A percentile compares a stretch with the other conserved stretches of the same genome.
Conservation (phyloP, 2,329 filamentous ascomycete genomes). For the Aspergillus sp. region DNA sequence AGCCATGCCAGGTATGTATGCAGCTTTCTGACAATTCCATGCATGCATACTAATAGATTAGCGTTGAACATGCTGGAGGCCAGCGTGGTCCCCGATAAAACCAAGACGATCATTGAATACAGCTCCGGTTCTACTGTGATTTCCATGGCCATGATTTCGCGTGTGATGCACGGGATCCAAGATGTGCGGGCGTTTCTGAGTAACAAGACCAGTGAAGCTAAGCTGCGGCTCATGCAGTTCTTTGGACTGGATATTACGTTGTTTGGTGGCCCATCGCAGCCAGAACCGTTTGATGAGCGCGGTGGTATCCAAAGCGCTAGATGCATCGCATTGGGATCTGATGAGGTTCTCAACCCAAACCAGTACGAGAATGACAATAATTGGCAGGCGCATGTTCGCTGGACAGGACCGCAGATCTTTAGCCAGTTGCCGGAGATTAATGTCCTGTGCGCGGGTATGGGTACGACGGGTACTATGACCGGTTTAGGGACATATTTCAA, state of each 20-base stretch:
- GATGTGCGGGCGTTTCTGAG: slow-evolving; percentile 50
- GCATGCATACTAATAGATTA: slow-evolving; percentile 8
- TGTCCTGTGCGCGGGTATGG: slow-evolving; percentile 50
- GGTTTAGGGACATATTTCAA: slow-evolving; percentile 46
- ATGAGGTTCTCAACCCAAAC: slow-evolving; percentile 44
- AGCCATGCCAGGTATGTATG: slow-evolving; percentile 42
- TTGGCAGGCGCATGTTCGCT: slow-evolving; percentile 44
- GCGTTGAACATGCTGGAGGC: slow-evolving; percentile 46
- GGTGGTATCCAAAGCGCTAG: slow-evolving; percentile 47
- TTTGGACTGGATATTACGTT: slow-evolving; percentile 52
- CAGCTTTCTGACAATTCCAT: neutral
- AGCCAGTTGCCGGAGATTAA: slow-evolving; percentile 50
- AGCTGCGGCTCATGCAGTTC: slow-evolving; percentile 51
- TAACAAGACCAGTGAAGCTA: slow-evolving; percentile 50
- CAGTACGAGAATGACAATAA: slow-evolving; percentile 49
- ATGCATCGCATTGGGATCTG: slow-evolving; percentile 35
- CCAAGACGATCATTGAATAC: slow-evolving; percentile 50
- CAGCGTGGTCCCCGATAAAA: slow-evolving; percentile 33
- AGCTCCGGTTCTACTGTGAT: slow-evolving; percentile 57
- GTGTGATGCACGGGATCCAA: slow-evolving; percentile 44
- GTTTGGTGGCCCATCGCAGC: slow-evolving; percentile 53
- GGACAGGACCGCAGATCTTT: slow-evolving; percentile 53
- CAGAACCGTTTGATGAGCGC: slow-evolving; percentile 46
- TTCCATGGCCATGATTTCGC: slow-evolving; percentile 49
- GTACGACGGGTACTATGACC: slow-evolving; percentile 47